Base-by-base conservation (phyloP, 2,329 filamentous ascomycete species). In the Diaporthe citriasiana region DNA sequence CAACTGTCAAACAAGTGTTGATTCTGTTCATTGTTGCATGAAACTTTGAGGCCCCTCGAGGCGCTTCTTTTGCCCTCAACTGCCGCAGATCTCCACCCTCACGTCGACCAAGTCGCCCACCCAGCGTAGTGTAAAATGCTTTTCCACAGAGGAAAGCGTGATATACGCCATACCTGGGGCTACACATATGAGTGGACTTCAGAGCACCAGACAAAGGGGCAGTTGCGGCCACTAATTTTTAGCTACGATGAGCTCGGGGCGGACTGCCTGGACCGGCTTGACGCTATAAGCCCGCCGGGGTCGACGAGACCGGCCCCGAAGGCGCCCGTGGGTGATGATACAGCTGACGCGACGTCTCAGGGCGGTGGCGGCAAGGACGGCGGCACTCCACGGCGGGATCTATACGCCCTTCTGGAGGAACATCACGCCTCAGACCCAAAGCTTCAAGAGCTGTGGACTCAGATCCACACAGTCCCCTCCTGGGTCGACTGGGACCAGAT, bases 401-500 rank as follows among this genome's bases (percentile, higher is more conserved):
- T 94, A 1, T 94, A 93, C 79, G 84, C 84, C 15, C 81, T 94
- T 12, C 82, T 96, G 1, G 83, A 85, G 77, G 86, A 92, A 8
- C 86, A 95, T 80, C 85, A 87, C 13, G 80, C 83, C 2, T 84
- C 86, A 8, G 89, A 95, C 77, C 83, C 88, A 33, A 87, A 89
- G 51, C 83, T 89, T 3, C 78, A 79, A 2, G 78, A 87, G 71
- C 83, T 96, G 12, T 95, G 93, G 93, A 80, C 82, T 0, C 86
- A 95, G 79, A 86, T 93, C 72, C 92, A 90, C 73, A 91, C 88
- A 0, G 82, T 94, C 5, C 94, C 93, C 0, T 85, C 89, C 0
- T 95, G 93, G 93, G 93, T 95, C 3, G 90, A 95, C 80, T 95
- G 93, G 93, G 88, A 88, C 2, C 93, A 95, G 79, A 92, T 96